Conservation (phyloP, 2,329 filamentous ascomycete genomes). For the Elsinoe arachidis region DNA sequence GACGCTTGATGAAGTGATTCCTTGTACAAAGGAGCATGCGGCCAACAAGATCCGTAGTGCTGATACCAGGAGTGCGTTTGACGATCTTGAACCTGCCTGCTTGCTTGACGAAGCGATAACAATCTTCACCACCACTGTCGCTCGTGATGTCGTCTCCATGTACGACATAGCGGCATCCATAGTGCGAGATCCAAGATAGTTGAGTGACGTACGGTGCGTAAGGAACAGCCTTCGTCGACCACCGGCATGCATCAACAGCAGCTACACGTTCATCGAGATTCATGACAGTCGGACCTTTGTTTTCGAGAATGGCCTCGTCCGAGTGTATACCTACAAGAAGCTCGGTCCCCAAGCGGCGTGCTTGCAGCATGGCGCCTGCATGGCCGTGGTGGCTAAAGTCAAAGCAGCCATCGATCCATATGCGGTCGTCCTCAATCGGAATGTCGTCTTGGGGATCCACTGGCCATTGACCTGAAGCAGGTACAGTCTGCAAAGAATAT, state of each 20-base stretch:
- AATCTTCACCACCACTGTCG: conserved; percentile 86
- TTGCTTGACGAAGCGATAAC: conserved; percentile 94
- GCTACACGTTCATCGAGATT: conserved; percentile 78
- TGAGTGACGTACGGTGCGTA: conserved; percentile 91
- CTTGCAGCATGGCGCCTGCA: conserved; percentile 93
- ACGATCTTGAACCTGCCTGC: conserved; percentile 93
- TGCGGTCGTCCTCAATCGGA: conserved; percentile 56
- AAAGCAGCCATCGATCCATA: conserved; percentile 99
- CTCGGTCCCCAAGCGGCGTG: conserved; percentile 79
- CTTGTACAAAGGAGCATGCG: conserved; percentile 96
- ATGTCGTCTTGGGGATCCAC: conserved; percentile 55
- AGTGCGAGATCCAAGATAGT: conserved; percentile 88
- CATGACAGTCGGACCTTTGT: conserved; percentile 98
- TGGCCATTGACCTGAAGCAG: conserved; percentile 52
- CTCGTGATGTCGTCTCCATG: conserved; percentile 97
- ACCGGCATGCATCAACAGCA: conserved; percentile 89
- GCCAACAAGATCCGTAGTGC: conserved; percentile 94
- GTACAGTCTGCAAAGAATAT: conserved; percentile 30
- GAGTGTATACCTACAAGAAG: conserved; percentile 90
- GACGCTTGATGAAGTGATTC: conserved; percentile 67
- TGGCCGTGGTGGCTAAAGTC: conserved; percentile 99
- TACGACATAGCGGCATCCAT: conserved; percentile 90
- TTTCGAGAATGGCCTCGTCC: conserved; percentile 87
- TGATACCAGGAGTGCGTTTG: conserved; percentile 91
- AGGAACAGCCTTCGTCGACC: conserved; percentile 77